These are phyloP conservation scores for Neofusicoccum umdonicola DNA, from an alignment of 2,329 filamentous ascomycete species.

Conservation along the genomic window DNA sequence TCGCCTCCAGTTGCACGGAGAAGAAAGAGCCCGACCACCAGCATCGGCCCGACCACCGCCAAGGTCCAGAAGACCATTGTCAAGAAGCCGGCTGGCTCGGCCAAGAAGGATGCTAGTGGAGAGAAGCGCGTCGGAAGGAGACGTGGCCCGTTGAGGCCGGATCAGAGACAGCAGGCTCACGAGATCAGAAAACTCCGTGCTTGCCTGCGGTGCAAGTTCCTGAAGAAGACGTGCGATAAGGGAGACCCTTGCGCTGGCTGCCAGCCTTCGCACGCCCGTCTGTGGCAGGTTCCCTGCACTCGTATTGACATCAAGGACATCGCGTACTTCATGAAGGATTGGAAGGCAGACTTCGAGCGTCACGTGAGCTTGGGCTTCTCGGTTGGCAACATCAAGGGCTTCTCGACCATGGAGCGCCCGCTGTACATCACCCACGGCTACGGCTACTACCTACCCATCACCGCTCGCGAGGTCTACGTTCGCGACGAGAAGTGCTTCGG, in stretches of 20 bases:
- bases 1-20: constrained; percentile 65
- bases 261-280: constrained; percentile 88
- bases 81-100: constrained; percentile 63
- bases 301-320: constrained; percentile 99
- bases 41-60: constrained; percentile 54
- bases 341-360: constrained; percentile 93
- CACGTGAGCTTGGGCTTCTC: constrained; percentile 85
- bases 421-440: constrained; percentile 97
- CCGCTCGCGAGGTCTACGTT: constrained; percentile 90
- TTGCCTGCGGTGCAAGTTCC: constrained; percentile 93
- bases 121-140: constrained; percentile 94
- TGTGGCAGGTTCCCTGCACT: constrained; percentile 98
- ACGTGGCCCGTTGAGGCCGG: constrained; percentile 83
- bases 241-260: constrained; percentile 94
- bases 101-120: constrained; percentile 70
- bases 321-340: constrained; percentile 98
- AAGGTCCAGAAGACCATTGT: constrained; percentile 84
- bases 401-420: constrained; percentile 59
- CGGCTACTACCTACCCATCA: constrained; percentile 87
- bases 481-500: constrained; percentile 89
- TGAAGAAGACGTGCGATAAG: constrained; percentile 99
- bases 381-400: constrained; percentile 91
- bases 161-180: constrained; percentile 93
- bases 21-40: constrained; percentile 68
- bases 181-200: constrained; percentile 94